Base-by-base conservation (phyloP, 75 land plant species). In the Selaginella moellendorffii region DNA sequence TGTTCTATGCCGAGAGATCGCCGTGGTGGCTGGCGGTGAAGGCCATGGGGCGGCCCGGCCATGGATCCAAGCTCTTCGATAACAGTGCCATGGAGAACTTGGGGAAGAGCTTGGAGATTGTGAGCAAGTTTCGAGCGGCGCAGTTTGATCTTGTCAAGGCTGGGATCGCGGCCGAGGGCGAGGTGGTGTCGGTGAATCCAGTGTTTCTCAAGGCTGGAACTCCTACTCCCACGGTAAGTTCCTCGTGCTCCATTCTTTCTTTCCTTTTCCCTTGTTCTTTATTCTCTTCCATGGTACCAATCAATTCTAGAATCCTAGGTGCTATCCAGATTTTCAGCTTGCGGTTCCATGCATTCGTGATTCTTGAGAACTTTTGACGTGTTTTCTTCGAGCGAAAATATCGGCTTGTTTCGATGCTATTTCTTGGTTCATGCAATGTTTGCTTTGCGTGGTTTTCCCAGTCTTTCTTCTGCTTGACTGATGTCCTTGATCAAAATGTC, bases 161-260 rank as follows among this genome's bases (percentile, higher is more conserved):
- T 0, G 93, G 97, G 30, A 53, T 71, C 24, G 88, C 76, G 68
- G 82, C 69, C 24, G 83, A 89, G 71, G 96, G 98, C 0, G 98
- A 93, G 28, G 87, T 93, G 24, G 58, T 84, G 27, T 88, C 98
- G 1, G 80, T 93, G 12, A 93, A 93, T 53, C 76, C 82, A 59
- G 90, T 78, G 1, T 93, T 71, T 52, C 66, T 93, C 30, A 89
- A 89, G 65, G 96, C 98, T 24, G 98, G 98, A 27, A 85, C 81
- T 0, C 83, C 90, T 2, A 79, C 98, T 24, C 83, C 90, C 24
- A 78, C 83, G 62, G 96, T 88, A 63, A 78, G 86, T 17, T 18
- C 18, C n/a, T n/a, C 51, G 28, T 28, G 26, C 5, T 59, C 65
- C 29, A 24, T 29, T 54, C 8, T 69, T 53, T 25, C 31, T 14